phyloP scores from a whole-genome alignment of 1,284 basidiomycete genomes.

The Exsudoporus floridanus region DNA sequence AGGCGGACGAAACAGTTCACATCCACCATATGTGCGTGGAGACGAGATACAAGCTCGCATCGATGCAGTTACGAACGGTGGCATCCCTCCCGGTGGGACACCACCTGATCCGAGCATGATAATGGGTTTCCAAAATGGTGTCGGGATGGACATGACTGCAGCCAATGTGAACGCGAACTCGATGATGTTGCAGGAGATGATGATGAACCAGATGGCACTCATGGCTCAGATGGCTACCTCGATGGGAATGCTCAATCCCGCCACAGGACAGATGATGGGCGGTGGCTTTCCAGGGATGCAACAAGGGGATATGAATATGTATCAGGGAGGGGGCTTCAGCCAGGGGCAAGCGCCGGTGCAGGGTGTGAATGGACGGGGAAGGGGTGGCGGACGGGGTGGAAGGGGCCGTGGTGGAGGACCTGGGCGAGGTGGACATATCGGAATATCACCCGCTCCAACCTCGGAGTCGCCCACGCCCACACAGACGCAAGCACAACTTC shows the following conservation, averaged over 20 bases:
- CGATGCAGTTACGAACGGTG: conserved; percentile 65
- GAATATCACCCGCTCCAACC: conserved; percentile 25
- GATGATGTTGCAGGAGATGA: conserved; percentile 76
- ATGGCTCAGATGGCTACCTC: conserved; percentile 79
- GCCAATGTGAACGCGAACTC: conserved; percentile 52
- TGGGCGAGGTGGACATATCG: conserved; percentile 29
- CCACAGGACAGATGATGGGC: conserved; percentile 50
- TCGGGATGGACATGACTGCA: conserved; percentile 59
- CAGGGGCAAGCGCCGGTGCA: conserved; percentile 36
- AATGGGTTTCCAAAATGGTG: conserved; percentile 53
- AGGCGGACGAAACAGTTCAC: conserved; percentile 47
- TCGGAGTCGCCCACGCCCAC: conserved; percentile 26
- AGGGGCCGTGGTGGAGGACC: conserved; percentile 36
- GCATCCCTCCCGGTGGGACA: conserved; percentile 38
- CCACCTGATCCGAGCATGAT: conserved; percentile 57
- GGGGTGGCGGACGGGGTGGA: conserved; percentile 41
- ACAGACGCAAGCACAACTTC: conserved; percentile 22
- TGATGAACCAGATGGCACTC: conserved; percentile 83
- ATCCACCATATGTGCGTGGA: conserved; percentile 36
- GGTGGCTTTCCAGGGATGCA: conserved; percentile 54
- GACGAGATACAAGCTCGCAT: conserved; percentile 78
- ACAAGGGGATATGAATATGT: conserved; percentile 56
- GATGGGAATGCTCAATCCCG: conserved; percentile 68
- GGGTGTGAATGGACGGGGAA: conserved; percentile 35
- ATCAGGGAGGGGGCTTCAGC: conserved; percentile 40